Conservation (phyloP, 2,329 filamentous ascomycete species). For the Fusarium clavum region DNA sequence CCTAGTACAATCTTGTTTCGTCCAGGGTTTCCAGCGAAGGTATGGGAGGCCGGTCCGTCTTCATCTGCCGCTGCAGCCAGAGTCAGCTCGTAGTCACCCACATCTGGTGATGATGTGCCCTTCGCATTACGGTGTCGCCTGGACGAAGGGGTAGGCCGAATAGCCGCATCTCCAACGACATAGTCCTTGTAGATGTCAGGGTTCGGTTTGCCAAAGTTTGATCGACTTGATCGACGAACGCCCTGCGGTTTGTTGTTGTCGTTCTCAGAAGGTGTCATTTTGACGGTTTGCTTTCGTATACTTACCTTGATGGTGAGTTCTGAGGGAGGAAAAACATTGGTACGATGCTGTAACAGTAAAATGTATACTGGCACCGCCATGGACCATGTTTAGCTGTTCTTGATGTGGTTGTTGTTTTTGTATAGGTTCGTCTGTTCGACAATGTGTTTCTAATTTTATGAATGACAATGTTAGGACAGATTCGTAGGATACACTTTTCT, state of each 20-base stretch:
- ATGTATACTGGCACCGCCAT: background rate
- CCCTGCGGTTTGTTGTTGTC: background rate
- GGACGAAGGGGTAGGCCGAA: background rate
- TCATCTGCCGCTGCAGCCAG: background rate
- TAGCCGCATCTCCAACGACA: background rate
- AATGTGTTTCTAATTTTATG: background rate
- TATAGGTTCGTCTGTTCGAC: background rate
- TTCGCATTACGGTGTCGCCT: background rate
- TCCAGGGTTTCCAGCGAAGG: background rate
- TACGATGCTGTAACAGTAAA: background rate
- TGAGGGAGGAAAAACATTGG: background rate
- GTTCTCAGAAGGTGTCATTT: background rate
- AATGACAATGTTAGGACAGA: constrained; percentile 5
- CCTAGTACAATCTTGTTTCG: background rate
- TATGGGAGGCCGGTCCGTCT: background rate
- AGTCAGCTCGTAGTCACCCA: background rate
- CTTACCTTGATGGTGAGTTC: background rate
- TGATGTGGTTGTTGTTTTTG: background rate
- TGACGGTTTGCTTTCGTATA: background rate
- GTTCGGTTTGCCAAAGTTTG: constrained; percentile 3
- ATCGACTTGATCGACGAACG: constrained; percentile 10
- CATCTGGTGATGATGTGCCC: background rate
- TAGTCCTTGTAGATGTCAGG: background rate
- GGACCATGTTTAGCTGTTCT: constrained; percentile 1
- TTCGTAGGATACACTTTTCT: background rate